Conservation (phyloP, 1,284 basidiomycete species). For the Ceratobasidium sp. region DNA sequence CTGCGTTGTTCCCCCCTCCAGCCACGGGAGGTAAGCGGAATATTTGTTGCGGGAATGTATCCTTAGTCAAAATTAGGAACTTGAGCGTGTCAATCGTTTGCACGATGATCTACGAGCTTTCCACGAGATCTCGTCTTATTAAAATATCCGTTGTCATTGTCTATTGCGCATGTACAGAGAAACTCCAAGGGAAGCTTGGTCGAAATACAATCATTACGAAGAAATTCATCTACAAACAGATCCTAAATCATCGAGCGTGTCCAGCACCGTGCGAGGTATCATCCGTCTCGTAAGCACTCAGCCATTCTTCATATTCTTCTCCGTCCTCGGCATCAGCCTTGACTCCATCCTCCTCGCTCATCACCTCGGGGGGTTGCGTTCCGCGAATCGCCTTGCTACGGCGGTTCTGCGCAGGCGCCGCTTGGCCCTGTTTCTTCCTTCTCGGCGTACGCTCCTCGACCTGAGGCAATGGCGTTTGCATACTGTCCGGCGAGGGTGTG, state of each 20-base stretch:
- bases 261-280: slow-evolving; percentile 19
- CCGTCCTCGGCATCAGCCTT: slow-evolving; percentile 44
- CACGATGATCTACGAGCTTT: too few relatives aligned
- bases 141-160: too few relatives aligned
- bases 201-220: too few relatives aligned
- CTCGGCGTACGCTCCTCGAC: slow-evolving; percentile 27
- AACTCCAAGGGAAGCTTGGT: too few relatives aligned
- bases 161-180: too few relatives aligned
- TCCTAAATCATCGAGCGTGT: slow-evolving; percentile 14
- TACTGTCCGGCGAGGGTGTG: not conserved
- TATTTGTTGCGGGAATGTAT: too few relatives aligned
- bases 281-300: slow-evolving; percentile 40
- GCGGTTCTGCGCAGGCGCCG: slow-evolving; percentile 11
- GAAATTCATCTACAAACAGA: not conserved
- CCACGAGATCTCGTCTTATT: too few relatives aligned
- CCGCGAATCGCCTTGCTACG: slow-evolving; percentile 10
- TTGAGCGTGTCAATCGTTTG: too few relatives aligned
- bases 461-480: not conserved
- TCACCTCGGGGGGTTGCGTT: slow-evolving; percentile 19
- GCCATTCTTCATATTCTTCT: slow-evolving; percentile 39
- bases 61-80: too few relatives aligned
- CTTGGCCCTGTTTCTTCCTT: slow-evolving; percentile 17
- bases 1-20: too few relatives aligned
- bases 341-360: slow-evolving; percentile 43
- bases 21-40: too few relatives aligned